Evolutionary conservation across 345 rosid species (phyloP).

Genomic region (Rhodamnia argentea): DNA sequence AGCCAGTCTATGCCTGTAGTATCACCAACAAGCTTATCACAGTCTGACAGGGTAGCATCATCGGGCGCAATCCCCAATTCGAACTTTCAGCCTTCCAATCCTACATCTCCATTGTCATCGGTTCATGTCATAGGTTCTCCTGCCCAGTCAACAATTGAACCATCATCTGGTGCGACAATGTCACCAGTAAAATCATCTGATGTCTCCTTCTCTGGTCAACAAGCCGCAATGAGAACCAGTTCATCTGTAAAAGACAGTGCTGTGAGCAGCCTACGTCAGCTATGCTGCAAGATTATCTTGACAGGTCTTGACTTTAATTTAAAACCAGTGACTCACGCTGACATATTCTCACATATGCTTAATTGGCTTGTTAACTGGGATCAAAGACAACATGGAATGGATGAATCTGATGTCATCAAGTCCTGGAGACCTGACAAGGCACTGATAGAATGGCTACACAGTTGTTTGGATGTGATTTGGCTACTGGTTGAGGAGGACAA

Average conservation of each 20-base stretch:
- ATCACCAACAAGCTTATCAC: constrained; percentile 51
- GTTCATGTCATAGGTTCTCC: constrained; percentile 85
- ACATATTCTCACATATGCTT: constrained; percentile 69
- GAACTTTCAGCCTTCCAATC: constrained; percentile 54
- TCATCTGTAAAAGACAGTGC: constrained; percentile 48
- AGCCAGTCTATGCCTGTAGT: constrained; percentile 44
- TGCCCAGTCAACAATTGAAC: constrained; percentile 53
- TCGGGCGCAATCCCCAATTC: constrained; percentile 33
- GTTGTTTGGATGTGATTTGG: constrained; percentile 95
- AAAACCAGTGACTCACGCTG: constrained; percentile 83
- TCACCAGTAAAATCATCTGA: constrained; percentile 53
- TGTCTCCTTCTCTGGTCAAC: constrained; percentile 37
- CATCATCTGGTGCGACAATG: constrained; percentile 35
- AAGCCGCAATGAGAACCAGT: constrained; percentile 25
- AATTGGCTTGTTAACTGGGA: constrained; percentile 97
- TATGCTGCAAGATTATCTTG: constrained; percentile 86
- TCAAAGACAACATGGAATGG: constrained; percentile 58
- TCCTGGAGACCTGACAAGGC: constrained; percentile 65
- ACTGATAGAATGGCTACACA: constrained; percentile 74
- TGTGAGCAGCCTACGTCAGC: constrained; percentile 66
- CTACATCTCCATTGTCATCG: constrained; percentile 49
- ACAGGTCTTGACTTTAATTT: constrained; percentile 57
- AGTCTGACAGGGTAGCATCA: constrained; percentile 45
- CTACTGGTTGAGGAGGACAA: constrained; percentile 75
- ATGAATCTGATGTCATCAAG: constrained; percentile 49